A percentile compares a stretch with the other conserved stretches of the same genome.
phyloP scores from a whole-genome alignment of 2,329 filamentous ascomycete species.

The Claviceps sorghi region DNA sequence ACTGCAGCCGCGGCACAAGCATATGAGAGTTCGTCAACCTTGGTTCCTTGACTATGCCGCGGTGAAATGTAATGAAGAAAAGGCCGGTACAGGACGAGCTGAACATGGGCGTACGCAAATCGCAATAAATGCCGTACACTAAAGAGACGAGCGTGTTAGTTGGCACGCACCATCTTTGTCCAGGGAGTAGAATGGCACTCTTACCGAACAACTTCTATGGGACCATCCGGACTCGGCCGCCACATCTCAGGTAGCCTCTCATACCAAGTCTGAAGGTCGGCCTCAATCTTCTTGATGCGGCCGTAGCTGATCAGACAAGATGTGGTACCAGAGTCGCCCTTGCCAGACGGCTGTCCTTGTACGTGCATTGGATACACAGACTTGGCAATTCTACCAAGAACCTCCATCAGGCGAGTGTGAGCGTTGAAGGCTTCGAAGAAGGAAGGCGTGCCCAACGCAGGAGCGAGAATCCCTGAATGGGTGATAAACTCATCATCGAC shows the following conservation, averaged over 20 bases:
- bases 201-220: conserved; percentile 62
- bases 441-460: conserved; percentile 40
- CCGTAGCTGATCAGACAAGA: conserved; percentile 50
- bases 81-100: conserved; percentile 69
- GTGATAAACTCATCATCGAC: conserved; percentile 56
- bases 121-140: conserved; percentile 61
- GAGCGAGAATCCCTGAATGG: conserved; percentile 37
- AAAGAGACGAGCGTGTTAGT: neutral
- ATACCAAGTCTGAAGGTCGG: conserved; percentile 48
- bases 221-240: conserved; percentile 63
- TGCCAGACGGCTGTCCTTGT: conserved; percentile 30
- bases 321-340: conserved; percentile 27
- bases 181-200: conserved; percentile 12
- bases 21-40: conserved; percentile 63
- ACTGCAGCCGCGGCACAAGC: conserved; percentile 52
- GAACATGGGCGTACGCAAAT: conserved; percentile 69
- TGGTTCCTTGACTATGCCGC: conserved; percentile 37
- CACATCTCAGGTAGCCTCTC: conserved; percentile 58
- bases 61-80: conserved; percentile 74
- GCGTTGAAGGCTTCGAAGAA: conserved; percentile 53
- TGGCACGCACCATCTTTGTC: neutral
- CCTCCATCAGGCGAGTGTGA: conserved; percentile 47
- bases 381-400: conserved; percentile 50
- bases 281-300: conserved; percentile 49
- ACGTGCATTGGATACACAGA: conserved; percentile 51